A percentile compares a stretch with the other conserved stretches of the same genome.
These are phyloP conservation scores for Lachancea waltii DNA, from an alignment of 805 yeast genomes.

Conservation along the genomic window DNA sequence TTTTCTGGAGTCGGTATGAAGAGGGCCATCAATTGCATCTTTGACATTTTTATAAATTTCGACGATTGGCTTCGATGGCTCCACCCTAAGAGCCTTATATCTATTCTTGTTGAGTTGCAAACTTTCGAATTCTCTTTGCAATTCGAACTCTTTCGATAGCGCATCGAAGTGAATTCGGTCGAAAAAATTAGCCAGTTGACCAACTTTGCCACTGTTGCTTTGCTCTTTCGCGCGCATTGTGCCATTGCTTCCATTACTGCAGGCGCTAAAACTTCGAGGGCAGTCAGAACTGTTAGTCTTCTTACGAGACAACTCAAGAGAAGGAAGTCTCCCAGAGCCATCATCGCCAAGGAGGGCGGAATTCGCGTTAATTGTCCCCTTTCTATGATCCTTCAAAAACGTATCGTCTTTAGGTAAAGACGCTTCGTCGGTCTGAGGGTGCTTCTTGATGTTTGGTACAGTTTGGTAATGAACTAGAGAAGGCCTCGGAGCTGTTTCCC, in stretches of 20 bases:
- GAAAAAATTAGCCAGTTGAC: slow-evolving; percentile 58
- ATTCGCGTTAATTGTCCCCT: neutral
- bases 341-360: neutral
- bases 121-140: slow-evolving; percentile 77
- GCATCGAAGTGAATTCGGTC: slow-evolving; percentile 75
- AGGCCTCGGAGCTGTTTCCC: neutral
- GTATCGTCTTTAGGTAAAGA: slow-evolving; percentile 4
- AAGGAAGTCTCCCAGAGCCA: neutral
- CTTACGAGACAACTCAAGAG: neutral
- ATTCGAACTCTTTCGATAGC: slow-evolving; percentile 76
- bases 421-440: neutral
- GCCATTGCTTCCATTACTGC: slow-evolving; percentile 12
- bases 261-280: slow-evolving; percentile 11
- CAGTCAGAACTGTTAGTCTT: neutral
- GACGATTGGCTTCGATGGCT: slow-evolving; percentile 77
- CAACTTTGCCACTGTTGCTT: slow-evolving; percentile 42
- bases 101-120: slow-evolving; percentile 52
- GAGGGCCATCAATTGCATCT: slow-evolving; percentile 70
- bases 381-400: neutral
- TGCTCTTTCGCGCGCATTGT: slow-evolving; percentile 14
- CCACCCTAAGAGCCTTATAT: slow-evolving; percentile 63
- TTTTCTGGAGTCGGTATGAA: slow-evolving; percentile 29
- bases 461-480: slow-evolving; percentile 5
- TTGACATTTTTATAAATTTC: slow-evolving; percentile 83
- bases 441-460: slow-evolving; percentile 3